Base-by-base conservation (phyloP, 2,329 filamentous ascomycete species). In the Endocalyx cinctus region DNA sequence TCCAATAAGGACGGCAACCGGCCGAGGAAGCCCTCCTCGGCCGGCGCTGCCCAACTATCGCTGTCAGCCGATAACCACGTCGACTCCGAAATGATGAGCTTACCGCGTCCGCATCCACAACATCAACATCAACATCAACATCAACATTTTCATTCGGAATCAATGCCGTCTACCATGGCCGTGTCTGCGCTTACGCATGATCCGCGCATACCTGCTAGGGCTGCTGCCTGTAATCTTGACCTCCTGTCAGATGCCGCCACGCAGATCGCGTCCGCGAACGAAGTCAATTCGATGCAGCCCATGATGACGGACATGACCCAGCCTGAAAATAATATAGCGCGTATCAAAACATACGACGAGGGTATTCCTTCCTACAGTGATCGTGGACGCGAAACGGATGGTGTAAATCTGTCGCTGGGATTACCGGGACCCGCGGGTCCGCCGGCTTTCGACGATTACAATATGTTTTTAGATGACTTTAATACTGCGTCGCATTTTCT, bases 391-490 rank as follows among this genome's bases (percentile, higher is more conserved):
- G 69, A 70, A 22, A 46, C 57, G 14, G 67, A 74, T 11, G 53
- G 59, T 4, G 60, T 59, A 3, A 54, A 62, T 5, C 53, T 73
- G 33, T 51, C 63, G 4, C 57, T 66, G 3, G 62, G 59, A 3
- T 64, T 66, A 29, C 46, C 59, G 2, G 56, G 58, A 7, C 62
- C 66, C 30, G 54, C 58, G 27, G 56, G 58, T 0, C 59, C 60
- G 3, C 54, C 68, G 2, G 49, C 58, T 1, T 72, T 73, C 39
- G 72, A 77, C 35, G 72, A 76, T 43, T 78, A 78, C 41, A 74
- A 77, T 38, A 53, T 77, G 10, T 78, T 79, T 38, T 55, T 79
- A 33, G 75, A 79, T 48, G 74, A 79, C 31, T 73, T 74, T 42
- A 61, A 63, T 8, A 59, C 69, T 2, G 69, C 72, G 6, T 69